Conservation (phyloP, 1,284 basidiomycete genomes). For the Pisolithus thermaeus region DNA sequence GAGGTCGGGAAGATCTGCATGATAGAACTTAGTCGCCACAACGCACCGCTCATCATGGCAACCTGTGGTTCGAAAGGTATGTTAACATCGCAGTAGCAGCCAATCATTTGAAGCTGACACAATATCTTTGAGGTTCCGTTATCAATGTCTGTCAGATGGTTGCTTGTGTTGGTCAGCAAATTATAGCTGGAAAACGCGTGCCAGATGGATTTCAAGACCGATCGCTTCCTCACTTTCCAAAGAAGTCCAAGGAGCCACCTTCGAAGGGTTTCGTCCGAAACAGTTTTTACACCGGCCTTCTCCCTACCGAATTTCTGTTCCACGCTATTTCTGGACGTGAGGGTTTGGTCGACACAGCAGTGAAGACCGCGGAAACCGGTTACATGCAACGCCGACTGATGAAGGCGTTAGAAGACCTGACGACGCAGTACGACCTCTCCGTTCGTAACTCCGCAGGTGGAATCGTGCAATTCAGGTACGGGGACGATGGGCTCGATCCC, state of each 20-base stretch:
- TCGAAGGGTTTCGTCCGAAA: slow-evolving; percentile 99
- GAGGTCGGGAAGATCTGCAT: slow-evolving; percentile 98
- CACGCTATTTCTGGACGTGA: slow-evolving; percentile 99
- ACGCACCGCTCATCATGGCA: slow-evolving; percentile 98
- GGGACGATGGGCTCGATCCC: slow-evolving; percentile 96
- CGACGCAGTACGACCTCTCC: slow-evolving; percentile 95
- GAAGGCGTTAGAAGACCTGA: slow-evolving; percentile 98
- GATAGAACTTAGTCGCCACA: slow-evolving; percentile 93
- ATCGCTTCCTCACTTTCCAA: slow-evolving; percentile 96
- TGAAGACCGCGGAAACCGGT: slow-evolving; percentile 99
- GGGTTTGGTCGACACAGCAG: slow-evolving; percentile 97
- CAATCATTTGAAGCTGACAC: neutral
- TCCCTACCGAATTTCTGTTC: slow-evolving; percentile 96
- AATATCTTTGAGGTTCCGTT: slow-evolving; percentile 69
- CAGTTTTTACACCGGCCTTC: slow-evolving; percentile 93
- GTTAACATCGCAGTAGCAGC: slow-evolving; percentile 4
- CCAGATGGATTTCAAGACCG: slow-evolving; percentile 99
- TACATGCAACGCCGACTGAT: slow-evolving; percentile 99
- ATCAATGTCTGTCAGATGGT: slow-evolving; percentile 99
- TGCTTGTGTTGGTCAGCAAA: slow-evolving; percentile 99
- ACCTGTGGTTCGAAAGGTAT: slow-evolving; percentile 97
- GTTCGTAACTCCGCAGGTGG: slow-evolving; percentile 95
- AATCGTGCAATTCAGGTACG: slow-evolving; percentile 97
- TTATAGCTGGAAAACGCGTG: slow-evolving; percentile 97
- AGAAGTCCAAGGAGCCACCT: slow-evolving; percentile 95